Evolutionary conservation across 768 basidiomycete species (phyloP).

Genomic region (Psilocybe tampanensis): DNA sequence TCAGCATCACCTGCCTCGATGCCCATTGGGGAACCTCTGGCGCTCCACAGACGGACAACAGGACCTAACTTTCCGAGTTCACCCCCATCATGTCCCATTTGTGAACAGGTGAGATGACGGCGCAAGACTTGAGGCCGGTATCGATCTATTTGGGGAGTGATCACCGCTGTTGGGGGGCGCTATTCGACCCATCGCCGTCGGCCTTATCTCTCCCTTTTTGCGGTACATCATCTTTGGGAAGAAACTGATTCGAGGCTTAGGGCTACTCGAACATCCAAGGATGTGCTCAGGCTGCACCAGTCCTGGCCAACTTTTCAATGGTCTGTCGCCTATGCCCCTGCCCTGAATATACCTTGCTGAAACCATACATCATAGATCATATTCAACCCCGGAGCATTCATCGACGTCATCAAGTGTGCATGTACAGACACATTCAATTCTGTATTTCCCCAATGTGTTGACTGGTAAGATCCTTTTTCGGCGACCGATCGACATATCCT

Average conservation of each 20-base stretch:
- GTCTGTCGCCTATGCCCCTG: slow-evolving; percentile 30
- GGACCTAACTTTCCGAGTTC: slow-evolving; percentile 53
- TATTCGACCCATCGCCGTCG: background rate
- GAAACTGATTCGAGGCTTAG: slow-evolving; percentile 21
- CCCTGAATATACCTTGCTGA: background rate
- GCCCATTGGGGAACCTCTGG: background rate
- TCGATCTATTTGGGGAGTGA: background rate
- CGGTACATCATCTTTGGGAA: background rate
- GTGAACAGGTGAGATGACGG: slow-evolving; percentile 41
- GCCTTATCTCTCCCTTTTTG: background rate
- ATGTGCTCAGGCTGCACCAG: slow-evolving; percentile 59
- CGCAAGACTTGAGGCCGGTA: background rate
- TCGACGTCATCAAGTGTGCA: slow-evolving; percentile 64
- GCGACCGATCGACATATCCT: background rate
- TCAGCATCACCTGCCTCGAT: slow-evolving; percentile 23
- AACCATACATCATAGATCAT: slow-evolving; percentile 44
- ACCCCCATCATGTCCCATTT: slow-evolving; percentile 62
- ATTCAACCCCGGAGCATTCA: slow-evolving; percentile 64
- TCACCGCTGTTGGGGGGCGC: background rate
- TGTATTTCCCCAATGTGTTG: slow-evolving; percentile 64
- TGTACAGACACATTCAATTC: slow-evolving; percentile 52
- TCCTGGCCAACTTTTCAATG: slow-evolving; percentile 56
- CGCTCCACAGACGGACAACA: slow-evolving; percentile 22
- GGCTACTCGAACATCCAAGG: slow-evolving; percentile 55
- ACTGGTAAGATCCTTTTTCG: slow-evolving; percentile 52